Percentiles rank a stretch among this genome's conserved stretches.
Evolutionary conservation across 148 eudicot genomes (phyloP).

Genomic region (Cornus florida): DNA sequence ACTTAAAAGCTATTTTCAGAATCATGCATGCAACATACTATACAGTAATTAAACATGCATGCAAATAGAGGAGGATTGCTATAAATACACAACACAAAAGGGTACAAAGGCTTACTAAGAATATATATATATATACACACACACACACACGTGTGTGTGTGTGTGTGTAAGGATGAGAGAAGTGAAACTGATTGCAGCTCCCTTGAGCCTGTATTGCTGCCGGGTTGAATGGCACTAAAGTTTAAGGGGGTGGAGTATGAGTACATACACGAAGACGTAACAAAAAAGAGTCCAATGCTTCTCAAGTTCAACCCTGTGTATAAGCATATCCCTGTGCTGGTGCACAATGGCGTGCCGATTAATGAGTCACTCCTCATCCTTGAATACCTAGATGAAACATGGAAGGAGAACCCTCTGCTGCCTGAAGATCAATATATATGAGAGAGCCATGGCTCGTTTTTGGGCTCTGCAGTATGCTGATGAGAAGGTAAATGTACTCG

Average conservation of each 20-base stretch:
- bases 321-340: too few species aligned
- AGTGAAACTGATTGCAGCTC: conserved; percentile 19
- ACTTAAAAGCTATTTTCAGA: too few species aligned
- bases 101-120: too few species aligned
- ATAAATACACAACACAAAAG: too few species aligned
- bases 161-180: conserved; percentile 2
- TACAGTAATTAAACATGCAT: too few species aligned
- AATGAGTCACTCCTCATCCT: conserved; percentile 14
- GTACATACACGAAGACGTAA: conserved; percentile 20
- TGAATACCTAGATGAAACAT: conserved; percentile 28
- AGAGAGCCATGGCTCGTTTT: conserved; percentile 27
- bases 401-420: conserved; percentile 19
- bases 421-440: conserved; percentile 29
- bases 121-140: too few species aligned
- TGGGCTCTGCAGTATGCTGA: conserved; percentile 32
- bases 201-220: not conserved
- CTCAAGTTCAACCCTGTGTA: conserved; percentile 9
- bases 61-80: too few species aligned
- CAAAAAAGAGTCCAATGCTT: conserved; percentile 22
- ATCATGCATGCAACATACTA: too few species aligned
- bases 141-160: too few species aligned
- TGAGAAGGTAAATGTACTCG: conserved; percentile 18
- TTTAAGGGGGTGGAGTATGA: conserved; percentile 24
- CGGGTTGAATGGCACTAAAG: conserved; percentile 27
- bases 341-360: too few species aligned